These are phyloP conservation scores for Lipomyces sp. DNA, from an alignment of 805 yeast genomes.

Conservation along the genomic window DNA sequence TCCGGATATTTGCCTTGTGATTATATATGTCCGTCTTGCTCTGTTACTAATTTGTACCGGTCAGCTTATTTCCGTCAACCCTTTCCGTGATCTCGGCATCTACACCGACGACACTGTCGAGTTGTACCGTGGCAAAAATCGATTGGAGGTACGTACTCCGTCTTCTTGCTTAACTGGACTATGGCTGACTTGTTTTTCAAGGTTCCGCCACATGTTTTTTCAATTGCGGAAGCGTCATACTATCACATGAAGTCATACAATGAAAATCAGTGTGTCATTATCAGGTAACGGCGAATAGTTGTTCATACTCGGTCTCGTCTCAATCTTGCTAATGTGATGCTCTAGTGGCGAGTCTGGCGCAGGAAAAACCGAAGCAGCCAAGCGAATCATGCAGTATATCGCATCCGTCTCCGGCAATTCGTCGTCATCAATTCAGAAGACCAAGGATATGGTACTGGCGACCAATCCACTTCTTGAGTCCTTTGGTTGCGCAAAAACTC, in stretches of 20 bases:
- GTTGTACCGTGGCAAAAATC: constrained; percentile 82
- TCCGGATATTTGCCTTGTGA: neutral
- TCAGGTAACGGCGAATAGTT: constrained; percentile 37
- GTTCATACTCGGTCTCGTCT: constrained; percentile 33
- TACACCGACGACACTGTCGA: constrained; percentile 76
- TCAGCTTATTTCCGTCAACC: constrained; percentile 89
- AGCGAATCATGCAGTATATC: constrained; percentile 86
- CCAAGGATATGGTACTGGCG: constrained; percentile 96
- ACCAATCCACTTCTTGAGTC: constrained; percentile 90
- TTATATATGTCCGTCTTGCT: neutral
- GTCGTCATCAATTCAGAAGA: constrained; percentile 68
- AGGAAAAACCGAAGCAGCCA: constrained; percentile 97
- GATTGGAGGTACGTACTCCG: constrained; percentile 61
- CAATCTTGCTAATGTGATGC: no score
- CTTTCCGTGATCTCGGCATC: constrained; percentile 93
- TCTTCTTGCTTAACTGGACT: neutral
- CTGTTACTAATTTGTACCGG: no score
- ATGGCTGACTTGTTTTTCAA: neutral
- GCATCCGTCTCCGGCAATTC: constrained; percentile 75
- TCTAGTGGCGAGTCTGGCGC: constrained; percentile 99
- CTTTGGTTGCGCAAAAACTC: constrained; percentile 90
- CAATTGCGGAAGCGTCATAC: constrained; percentile 96
- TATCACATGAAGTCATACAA: constrained; percentile 91
- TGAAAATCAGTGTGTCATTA: constrained; percentile 95
- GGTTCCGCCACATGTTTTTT: constrained; percentile 91